A percentile compares a stretch with the other conserved stretches of the same genome.
These are phyloP conservation scores for Cyphellophora europaea DNA, from an alignment of 2,329 filamentous ascomycete species.

Conservation along the genomic window DNA sequence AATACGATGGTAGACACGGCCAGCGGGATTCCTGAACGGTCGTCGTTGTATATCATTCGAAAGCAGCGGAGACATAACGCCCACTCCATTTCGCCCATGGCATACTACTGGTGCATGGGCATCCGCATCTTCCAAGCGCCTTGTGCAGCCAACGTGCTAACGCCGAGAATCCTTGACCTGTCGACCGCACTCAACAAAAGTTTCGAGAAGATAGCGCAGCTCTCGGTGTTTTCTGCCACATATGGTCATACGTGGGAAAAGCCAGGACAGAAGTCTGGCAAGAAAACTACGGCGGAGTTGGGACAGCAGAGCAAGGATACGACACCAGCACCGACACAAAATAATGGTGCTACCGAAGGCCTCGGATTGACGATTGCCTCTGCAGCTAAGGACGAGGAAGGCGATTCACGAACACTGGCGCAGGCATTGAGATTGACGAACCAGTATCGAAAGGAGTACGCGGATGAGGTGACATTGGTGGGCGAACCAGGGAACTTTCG, in stretches of 20 bases:
- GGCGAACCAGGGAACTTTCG: constrained; percentile 57
- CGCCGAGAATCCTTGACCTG: constrained; percentile 45
- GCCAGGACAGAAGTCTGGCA: constrained; percentile 23
- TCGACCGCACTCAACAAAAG: constrained; percentile 47
- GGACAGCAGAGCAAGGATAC: constrained; percentile 39
- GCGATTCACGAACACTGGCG: constrained; percentile 30
- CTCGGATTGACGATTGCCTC: constrained; percentile 1
- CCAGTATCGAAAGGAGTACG: constrained; percentile 50
- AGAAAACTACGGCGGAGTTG: constrained; percentile 21
- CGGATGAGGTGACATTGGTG: constrained; percentile 54
- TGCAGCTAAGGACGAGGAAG: constrained; percentile 7
- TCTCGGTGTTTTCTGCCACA: constrained; percentile 50
- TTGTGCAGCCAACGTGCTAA: constrained; percentile 49
- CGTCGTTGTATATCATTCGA: constrained; percentile 50
- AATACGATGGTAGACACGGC: constrained; percentile 31
- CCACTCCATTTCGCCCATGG: constrained; percentile 44
- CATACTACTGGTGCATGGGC: constrained; percentile 53
- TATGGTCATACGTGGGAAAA: constrained; percentile 52
- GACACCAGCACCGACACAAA: constrained; percentile 35
- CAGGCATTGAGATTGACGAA: constrained; percentile 43
- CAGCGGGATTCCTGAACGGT: constrained; percentile 28
- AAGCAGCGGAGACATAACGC: constrained; percentile 42
- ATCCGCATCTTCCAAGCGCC: constrained; percentile 54
- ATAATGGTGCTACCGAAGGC: constrained; percentile 8
- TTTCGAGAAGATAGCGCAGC: constrained; percentile 41